Percentiles rank a stretch among this genome's conserved stretches.
These are phyloP conservation scores for Penicillium polonicum DNA, from an alignment of 2,329 filamentous ascomycete species.

Conservation along the genomic window DNA sequence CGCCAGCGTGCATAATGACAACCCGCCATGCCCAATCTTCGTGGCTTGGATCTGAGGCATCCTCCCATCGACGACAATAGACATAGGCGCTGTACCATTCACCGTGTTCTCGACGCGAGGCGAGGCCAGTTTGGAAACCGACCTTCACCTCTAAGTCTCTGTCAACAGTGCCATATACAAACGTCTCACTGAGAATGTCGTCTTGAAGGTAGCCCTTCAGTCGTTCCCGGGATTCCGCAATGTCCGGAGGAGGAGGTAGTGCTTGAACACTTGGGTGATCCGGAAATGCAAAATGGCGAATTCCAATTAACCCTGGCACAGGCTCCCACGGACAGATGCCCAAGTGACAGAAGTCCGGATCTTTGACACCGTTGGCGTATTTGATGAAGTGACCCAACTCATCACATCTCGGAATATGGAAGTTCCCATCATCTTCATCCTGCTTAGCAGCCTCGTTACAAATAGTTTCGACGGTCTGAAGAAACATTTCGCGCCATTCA, in stretches of 20 bases:
- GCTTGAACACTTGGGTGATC: background rate
- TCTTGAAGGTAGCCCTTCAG: background rate
- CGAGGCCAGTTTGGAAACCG: background rate
- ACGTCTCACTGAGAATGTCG: background rate
- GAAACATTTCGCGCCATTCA: background rate
- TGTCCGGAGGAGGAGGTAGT: background rate
- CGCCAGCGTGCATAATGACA: background rate
- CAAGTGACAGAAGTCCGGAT: background rate
- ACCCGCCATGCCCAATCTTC: background rate
- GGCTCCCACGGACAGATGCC: background rate
- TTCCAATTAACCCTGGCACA: background rate
- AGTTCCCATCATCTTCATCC: background rate
- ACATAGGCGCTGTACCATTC: background rate
- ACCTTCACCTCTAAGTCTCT: background rate
- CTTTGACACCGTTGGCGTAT: background rate
- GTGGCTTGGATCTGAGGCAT: background rate
- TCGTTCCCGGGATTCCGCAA: background rate
- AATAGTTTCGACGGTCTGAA: background rate
- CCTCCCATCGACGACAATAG: background rate
- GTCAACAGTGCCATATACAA: background rate
- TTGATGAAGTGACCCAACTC: background rate
- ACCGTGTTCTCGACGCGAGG: background rate
- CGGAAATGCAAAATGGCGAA: background rate
- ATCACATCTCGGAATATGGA: background rate
- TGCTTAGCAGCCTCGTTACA: background rate